Base-by-base conservation (phyloP, 2,329 filamentous ascomycete species). In the Colletotrichum tropicicola region DNA sequence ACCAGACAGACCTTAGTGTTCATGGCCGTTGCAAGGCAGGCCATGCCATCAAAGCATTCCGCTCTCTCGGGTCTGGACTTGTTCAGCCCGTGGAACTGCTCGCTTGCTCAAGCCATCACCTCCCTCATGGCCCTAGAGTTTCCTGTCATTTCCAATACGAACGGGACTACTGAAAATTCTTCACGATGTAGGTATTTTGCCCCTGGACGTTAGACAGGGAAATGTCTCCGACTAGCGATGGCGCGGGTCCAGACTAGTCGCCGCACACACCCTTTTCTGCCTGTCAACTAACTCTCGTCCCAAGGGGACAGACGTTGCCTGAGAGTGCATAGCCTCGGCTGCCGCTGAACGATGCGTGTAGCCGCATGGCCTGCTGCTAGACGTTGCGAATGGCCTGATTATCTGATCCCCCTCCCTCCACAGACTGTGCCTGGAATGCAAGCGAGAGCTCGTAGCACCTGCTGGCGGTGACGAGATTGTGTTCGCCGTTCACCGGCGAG, bases 321-420 rank as follows among this genome's bases (percentile, higher is more conserved):
- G 10, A 25, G 19, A 19, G 21, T 48, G 49, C 49, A 55, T 41
- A 44, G 30, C 55, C 55, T 59, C 48, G 48, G 55, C 48, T 54
- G 17, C 32, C 28, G 55, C 55, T 39, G 23, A 7, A 45, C 19
- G 35, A 37, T 25, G 44, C 44, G 21, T 28, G n/a, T 44, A 37
- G 44, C 32, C 37, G 44, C 32, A 44, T 23, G 15, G 25, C 35
- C n/a, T 52, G 30, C 39, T 41, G 23, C 41, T 43, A 59, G 17
- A 27, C 41, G n/a, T 41, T 30, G 17, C 17, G 39, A 45, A 65
- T 59, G 48, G 48, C 61, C 61, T 65, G 61, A 60, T 60, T 65
- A 35, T 48, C 48, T 41, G 56, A 44, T 32, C 32, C 41, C 48
- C 48, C 1, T 7, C n/a, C 37, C 27, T 55, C 45, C 32, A 65